phyloP scores from a whole-genome alignment of 805 yeast genomes.

The Nadsonia fulvescens region DNA sequence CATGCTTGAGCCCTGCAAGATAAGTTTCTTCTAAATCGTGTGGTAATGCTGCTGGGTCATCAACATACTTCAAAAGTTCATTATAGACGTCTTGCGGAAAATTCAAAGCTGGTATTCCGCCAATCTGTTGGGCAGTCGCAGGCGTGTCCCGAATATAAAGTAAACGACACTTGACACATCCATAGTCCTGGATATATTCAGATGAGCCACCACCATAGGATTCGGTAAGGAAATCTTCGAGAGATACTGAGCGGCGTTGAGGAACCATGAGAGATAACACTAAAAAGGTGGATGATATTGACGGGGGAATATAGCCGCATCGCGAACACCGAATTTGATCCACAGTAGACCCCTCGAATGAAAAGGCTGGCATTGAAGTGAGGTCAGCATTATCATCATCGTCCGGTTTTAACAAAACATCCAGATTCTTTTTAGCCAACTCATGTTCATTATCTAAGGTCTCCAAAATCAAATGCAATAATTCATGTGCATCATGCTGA shows the following conservation, averaged over 20 bases:
- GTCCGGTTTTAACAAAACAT: slow-evolving; percentile 1
- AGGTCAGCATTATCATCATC: slow-evolving; percentile 5
- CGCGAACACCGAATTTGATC: slow-evolving; percentile 53
- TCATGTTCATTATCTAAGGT: slow-evolving; percentile 52
- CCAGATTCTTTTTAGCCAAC: slow-evolving; percentile 5
- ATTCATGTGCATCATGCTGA: slow-evolving; percentile 93
- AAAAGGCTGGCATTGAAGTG: slow-evolving; percentile 37
- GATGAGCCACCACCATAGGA: too few relatives aligned
- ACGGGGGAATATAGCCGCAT: slow-evolving; percentile 46
- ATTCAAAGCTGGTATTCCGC: too few relatives aligned
- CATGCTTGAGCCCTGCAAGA: slow-evolving; percentile 24
- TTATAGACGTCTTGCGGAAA: too few relatives aligned
- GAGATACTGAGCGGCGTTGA: slow-evolving; percentile 24
- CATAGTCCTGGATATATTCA: slow-evolving; percentile 56
- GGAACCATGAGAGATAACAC: slow-evolving; percentile 69
- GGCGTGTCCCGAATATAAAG: slow-evolving; percentile 9
- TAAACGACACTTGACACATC: slow-evolving; percentile 52
- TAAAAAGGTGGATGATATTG: slow-evolving; percentile 39
- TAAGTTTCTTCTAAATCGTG: slow-evolving; percentile 19
- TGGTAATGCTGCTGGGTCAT: slow-evolving; percentile 30
- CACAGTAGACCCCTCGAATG: slow-evolving; percentile 50
- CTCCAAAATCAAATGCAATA: slow-evolving; percentile 65
- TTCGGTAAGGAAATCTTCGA: slow-evolving; percentile 38
- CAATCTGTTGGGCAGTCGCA: slow-evolving; percentile 16
- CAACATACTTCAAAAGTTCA: slow-evolving; percentile 20